Base-by-base conservation (phyloP, 345 rosid genomes). In the Adansonia digitata region DNA sequence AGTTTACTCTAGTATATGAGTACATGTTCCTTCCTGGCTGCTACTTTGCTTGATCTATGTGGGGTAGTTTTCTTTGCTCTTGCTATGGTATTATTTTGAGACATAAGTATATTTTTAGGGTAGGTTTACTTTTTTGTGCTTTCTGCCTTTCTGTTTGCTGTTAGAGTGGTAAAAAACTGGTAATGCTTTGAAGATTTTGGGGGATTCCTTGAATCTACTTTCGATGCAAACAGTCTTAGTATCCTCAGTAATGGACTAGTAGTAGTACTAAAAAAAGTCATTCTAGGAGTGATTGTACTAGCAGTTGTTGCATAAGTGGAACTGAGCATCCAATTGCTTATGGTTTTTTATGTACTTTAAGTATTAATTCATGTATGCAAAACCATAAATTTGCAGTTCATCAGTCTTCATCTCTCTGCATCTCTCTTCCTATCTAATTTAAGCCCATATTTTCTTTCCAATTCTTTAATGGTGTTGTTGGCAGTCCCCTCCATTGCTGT, bases 171-270 rank as follows among this genome's bases (percentile, higher is more conserved):
- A 35, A 24, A n/a, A 29, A 35, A 27, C 31, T 52, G 55, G 40
- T 45, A 53, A 39, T 59, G 46, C 49, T 48, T 69, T 71, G 13
- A n/a, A 79, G 80, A 80, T 81, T 79, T 82, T 82, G 77, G 68
- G 48, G 66, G 67, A 46, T 69, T 57, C 74, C 68, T 49, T 72
- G 78, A 70, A 74, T 78, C 81, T 76, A 66, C 80, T 81, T 69
- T 85, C 20, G 80, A 79, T 78, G 82, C 78, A 77, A 85, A 81
- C 86, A 69, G 77, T 77, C 64, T 60, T 69, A 43, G 80, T 77
- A 49, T 69, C 35, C 66, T 39, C 51, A 45, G 72, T 60, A 74
- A 53, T 53, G 57, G n/a, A 53, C 57, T n/a, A 53, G n/a, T 8
- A 20, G 57, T 53, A 80, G 55, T 75, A 35, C 74, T 6, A 73